Conservation (phyloP, 345 rosid genomes). For the Salix exigua region DNA sequence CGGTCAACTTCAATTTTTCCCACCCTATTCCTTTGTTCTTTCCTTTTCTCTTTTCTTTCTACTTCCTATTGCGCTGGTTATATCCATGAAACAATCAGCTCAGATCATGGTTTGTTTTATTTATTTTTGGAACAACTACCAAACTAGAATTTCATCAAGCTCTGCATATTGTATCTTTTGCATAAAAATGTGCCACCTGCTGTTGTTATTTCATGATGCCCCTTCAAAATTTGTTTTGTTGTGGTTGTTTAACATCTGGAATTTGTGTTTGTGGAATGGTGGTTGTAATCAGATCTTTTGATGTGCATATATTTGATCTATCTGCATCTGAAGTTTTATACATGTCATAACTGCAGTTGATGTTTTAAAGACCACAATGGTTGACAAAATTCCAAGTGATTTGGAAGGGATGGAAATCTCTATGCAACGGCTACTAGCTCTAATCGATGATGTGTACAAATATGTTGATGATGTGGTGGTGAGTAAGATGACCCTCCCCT, state of each 20-base stretch:
- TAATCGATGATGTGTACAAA: constrained; percentile 69
- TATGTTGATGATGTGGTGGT: constrained; percentile 89
- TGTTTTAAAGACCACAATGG: constrained; percentile 57
- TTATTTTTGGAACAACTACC: background rate
- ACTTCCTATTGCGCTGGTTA: background rate
- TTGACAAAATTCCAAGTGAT: constrained; percentile 87
- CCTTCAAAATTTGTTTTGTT: background rate
- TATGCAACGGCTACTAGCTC: constrained; percentile 61
- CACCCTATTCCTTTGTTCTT: background rate
- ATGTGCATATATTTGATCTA: background rate
- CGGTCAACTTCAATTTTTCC: background rate
- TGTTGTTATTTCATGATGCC: background rate
- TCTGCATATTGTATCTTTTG: background rate
- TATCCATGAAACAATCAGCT: background rate
- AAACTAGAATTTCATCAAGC: background rate
- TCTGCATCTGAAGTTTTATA: background rate
- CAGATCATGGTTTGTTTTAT: background rate
- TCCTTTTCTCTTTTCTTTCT: background rate
- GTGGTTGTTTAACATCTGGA: no score
- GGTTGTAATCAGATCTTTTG: background rate
- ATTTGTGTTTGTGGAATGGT: background rate
- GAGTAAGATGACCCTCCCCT: constrained; percentile 17
- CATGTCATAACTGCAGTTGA: constrained; percentile 41
- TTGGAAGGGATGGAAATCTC: constrained; percentile 97
- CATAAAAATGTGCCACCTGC: background rate